Evolutionary conservation across 805 yeast species (phyloP), one percentile per base, ranked within the genome.

Genomic region (Maudiozyma turicensis): DNA sequence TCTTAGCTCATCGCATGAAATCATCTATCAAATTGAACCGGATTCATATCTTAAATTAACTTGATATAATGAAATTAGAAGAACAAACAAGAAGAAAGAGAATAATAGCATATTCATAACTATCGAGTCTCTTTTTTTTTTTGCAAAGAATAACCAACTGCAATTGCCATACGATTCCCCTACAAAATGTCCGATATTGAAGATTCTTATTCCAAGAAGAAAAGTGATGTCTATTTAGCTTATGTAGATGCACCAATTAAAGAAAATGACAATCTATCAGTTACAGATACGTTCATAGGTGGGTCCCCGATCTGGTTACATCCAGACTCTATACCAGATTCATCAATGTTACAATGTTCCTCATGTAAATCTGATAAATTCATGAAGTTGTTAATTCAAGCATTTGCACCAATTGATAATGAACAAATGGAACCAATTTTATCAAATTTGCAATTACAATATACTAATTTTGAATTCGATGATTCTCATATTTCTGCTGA

Each of bases 251-350:
- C 77, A 1, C 74, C 78, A n/a, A 73, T 76, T 31, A 71, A 75
- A 6, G 73, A 69, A 13, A 61, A 58, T 7, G 76, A 72, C 3
- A 79, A 74, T 35, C 57, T 80, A 31, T 66, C 72, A 1, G 49
- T 72, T 5, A 81, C 76, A 49, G 96, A 88, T 58, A 80, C 95
- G 0, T 82, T 87, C 54, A 74, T 91, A 33, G 98, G 98, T 0
- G 95, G 95, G 1, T 65, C 68, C 38, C 87, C 90, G 7, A 60
- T 80, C 7, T 84, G 95, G 95, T 64, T 87, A 34, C 76, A 82
- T 53, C 73, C 74, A 3, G 68, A 72, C 1, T 80, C 87, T 0
- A 63, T 69, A 3, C 93, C 95, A 0, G 66, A 72, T 14, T 69
- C 69, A 1, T 75, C 74, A 3, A 63, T 78, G 15, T 59, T 83